phyloP scores from a whole-genome alignment of 331 rosid genomes.

The Cydonia oblonga region DNA sequence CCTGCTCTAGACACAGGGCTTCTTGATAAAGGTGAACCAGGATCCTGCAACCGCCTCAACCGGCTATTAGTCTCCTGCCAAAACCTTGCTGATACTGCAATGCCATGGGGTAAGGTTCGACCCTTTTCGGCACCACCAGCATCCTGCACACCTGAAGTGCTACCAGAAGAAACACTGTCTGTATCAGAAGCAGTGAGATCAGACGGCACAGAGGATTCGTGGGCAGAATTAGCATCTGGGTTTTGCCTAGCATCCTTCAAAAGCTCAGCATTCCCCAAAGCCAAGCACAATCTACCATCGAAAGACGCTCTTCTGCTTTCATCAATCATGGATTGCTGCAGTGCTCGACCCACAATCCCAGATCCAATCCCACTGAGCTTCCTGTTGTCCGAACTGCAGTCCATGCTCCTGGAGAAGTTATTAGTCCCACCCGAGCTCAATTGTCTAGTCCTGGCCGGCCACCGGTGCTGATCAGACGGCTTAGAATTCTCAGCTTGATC shows the following conservation, averaged over 20 bases:
- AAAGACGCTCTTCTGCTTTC: slow-evolving; percentile 62
- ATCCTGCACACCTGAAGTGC: slow-evolving; percentile 81
- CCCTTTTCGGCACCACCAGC: slow-evolving; percentile 29
- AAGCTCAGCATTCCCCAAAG: slow-evolving; percentile 62
- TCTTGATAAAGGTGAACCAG: slow-evolving; percentile 67
- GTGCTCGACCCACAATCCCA: slow-evolving; percentile 56
- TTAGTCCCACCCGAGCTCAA: slow-evolving; percentile 16
- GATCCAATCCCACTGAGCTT: slow-evolving; percentile 55
- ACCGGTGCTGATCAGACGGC: slow-evolving; percentile 72
- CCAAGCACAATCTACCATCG: slow-evolving; percentile 77
- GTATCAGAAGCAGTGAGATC: slow-evolving; percentile 93
- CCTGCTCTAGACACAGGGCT: slow-evolving; percentile 54
- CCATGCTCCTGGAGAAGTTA: slow-evolving; percentile 55
- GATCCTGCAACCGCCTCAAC: slow-evolving; percentile 76
- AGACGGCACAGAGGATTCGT: slow-evolving; percentile 50
- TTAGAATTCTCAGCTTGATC: slow-evolving; percentile 78
- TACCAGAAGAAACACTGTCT: slow-evolving; percentile 92
- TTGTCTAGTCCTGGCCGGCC: slow-evolving; percentile 74
- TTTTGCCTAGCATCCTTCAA: slow-evolving; percentile 33
- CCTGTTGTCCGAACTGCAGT: slow-evolving; percentile 37
- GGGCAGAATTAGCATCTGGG: slow-evolving; percentile 38
- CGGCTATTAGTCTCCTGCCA: slow-evolving; percentile 99
- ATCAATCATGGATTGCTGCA: slow-evolving; percentile 56
- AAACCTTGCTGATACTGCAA: slow-evolving; percentile 71
- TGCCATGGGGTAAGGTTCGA: slow-evolving; percentile 44